Evolutionary conservation across 2,329 filamentous ascomycete species (phyloP).

Genomic region (Phaeosphaeria sp.): DNA sequence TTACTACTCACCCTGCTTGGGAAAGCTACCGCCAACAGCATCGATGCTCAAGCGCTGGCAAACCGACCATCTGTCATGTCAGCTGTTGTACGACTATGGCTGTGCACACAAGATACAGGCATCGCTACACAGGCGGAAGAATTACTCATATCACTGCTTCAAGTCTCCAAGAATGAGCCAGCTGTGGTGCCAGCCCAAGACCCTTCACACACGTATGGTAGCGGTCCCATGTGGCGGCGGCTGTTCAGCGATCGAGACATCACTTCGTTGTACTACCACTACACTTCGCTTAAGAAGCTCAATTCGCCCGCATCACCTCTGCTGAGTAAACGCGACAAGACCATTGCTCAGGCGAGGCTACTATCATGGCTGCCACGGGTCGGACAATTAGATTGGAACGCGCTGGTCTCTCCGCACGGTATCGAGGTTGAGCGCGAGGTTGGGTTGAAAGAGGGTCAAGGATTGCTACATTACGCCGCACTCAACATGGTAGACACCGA

Average conservation of each 20-base stretch:
- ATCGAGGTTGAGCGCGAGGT: constrained; percentile 58
- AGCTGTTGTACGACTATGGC: constrained; percentile 64
- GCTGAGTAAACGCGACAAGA: constrained; percentile 60
- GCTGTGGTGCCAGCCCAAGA: constrained; percentile 47
- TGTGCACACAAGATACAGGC: constrained; percentile 62
- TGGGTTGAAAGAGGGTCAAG: constrained; percentile 37
- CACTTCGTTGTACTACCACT: constrained; percentile 62
- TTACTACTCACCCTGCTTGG: constrained; percentile 62
- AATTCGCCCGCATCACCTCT: constrained; percentile 39
- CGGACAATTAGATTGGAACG: constrained; percentile 61
- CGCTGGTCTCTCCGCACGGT: constrained; percentile 59
- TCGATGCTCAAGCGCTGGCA: constrained; percentile 65
- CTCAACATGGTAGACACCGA: constrained; percentile 62
- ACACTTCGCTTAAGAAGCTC: constrained; percentile 56
- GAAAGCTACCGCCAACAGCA: constrained; percentile 60
- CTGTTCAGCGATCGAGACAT: constrained; percentile 67
- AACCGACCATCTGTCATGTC: constrained; percentile 61
- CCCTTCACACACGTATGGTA: constrained; percentile 35
- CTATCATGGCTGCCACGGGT: constrained; percentile 64
- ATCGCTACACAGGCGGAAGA: constrained; percentile 62
- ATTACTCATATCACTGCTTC: constrained; percentile 60
- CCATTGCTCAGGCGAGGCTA: constrained; percentile 66
- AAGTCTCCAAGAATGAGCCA: constrained; percentile 50
- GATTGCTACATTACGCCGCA: constrained; percentile 63
- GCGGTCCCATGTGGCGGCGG: constrained; percentile 64